Percentiles rank a stretch among this genome's conserved stretches.
These are phyloP conservation scores for Kwoniella dejecticola DNA, from an alignment of 768 basidiomycete genomes.

Conservation along the genomic window DNA sequence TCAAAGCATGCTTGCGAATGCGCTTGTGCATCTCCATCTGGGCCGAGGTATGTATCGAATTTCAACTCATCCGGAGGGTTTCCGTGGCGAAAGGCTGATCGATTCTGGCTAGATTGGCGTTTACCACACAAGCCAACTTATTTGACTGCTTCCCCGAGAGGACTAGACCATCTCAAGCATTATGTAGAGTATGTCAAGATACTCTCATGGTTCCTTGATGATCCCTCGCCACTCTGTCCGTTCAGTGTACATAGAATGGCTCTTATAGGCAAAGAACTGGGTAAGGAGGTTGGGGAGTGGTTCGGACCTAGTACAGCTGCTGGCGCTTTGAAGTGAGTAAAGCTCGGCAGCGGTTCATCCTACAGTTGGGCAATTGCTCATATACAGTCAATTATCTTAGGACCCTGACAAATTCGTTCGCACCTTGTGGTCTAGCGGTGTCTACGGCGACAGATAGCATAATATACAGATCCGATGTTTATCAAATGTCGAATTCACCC, in stretches of 20 bases:
- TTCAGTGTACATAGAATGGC: constrained; percentile 98
- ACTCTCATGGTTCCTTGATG: constrained; percentile 92
- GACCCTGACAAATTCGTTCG: constrained; percentile 74
- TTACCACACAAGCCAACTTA: constrained; percentile 66
- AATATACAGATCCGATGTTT: constrained; percentile 83
- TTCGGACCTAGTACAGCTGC: constrained; percentile 98
- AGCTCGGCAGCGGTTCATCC: too few species aligned
- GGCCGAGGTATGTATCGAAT: constrained; percentile 64
- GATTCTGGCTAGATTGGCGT: constrained; percentile 70
- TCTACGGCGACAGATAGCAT: constrained; percentile 79
- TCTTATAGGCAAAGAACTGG: constrained; percentile 87
- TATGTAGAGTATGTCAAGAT: constrained; percentile 89
- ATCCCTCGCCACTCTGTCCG: constrained; percentile 76
- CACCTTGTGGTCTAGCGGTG: constrained; percentile 77
- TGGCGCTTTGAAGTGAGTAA: constrained; percentile 80
- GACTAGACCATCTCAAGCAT: constrained; percentile 50
- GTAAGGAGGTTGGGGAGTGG: constrained; percentile 95
- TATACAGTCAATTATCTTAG: too few species aligned
- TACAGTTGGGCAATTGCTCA: too few species aligned
- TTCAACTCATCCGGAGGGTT: neutral
- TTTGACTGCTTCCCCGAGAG: constrained; percentile 36
- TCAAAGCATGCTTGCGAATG: constrained; percentile 78
- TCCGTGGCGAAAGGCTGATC: neutral
- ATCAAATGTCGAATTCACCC: constrained; percentile 64
- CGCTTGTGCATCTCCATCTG: constrained; percentile 73